Evolutionary conservation across 108 stramenopile genomes (phyloP).

Genomic region (Thalassiosira profunda): DNA sequence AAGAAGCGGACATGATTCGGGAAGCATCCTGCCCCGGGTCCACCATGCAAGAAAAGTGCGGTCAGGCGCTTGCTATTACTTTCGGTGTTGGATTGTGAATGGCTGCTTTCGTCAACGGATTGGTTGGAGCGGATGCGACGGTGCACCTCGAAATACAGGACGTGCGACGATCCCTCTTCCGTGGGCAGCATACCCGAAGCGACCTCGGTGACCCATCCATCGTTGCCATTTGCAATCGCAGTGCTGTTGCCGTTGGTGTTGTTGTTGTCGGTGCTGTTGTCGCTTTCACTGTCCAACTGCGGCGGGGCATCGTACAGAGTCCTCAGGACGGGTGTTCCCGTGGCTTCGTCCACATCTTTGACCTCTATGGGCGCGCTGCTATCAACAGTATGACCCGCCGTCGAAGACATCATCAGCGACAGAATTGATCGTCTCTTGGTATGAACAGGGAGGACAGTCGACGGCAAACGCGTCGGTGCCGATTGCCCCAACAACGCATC

Average conservation of each 20-base stretch:
- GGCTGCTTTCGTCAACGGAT: not conserved
- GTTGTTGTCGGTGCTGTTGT: not conserved
- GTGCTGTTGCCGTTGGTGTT: not conserved
- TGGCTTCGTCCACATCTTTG: not conserved
- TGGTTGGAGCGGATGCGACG: constrained; percentile 26
- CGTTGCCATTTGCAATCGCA: not conserved
- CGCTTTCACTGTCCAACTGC: not conserved
- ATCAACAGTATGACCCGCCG: too few species aligned
- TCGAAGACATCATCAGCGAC: too few species aligned
- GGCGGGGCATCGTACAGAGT: constrained; percentile 25
- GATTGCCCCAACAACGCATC: too few species aligned
- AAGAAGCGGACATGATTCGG: constrained; percentile 83
- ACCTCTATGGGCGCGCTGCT: too few species aligned
- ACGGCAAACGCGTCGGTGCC: too few species aligned
- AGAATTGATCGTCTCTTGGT: too few species aligned
- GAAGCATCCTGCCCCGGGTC: constrained; percentile 84
- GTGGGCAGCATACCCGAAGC: constrained; percentile 25
- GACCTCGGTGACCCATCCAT: constrained; percentile 14
- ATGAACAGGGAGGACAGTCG: too few species aligned
- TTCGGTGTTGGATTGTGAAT: constrained; percentile 1
- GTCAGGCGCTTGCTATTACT: constrained; percentile 9
- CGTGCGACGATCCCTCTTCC: constrained; percentile 39
- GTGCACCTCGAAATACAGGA: constrained; percentile 48
- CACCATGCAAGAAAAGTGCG: constrained; percentile 87
- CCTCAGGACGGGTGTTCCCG: constrained; percentile 8